A percentile compares a stretch with the other conserved stretches of the same genome.
Evolutionary conservation across 1,284 basidiomycete genomes (phyloP).

Genomic region (Cryptococcus amylolentus): DNA sequence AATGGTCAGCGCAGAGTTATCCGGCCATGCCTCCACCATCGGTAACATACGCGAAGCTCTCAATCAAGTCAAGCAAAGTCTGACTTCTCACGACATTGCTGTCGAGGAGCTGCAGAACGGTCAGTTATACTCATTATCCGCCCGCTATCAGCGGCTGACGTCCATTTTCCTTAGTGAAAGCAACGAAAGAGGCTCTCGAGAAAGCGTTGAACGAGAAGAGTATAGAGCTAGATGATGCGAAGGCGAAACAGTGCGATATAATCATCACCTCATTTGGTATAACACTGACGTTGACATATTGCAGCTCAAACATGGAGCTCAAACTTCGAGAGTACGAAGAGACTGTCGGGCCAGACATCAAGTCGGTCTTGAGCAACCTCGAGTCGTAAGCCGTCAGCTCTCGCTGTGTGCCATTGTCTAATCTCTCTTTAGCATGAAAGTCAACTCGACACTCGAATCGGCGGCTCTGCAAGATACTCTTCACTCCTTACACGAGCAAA

Average conservation of each 20-base stretch:
- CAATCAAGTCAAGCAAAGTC: neutral
- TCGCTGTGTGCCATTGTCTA: no score
- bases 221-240: neutral
- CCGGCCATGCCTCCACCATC: neutral
- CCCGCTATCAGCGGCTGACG: no score
- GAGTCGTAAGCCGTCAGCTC: no score
- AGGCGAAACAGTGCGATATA: no score
- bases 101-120: constrained; percentile 1
- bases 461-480: neutral
- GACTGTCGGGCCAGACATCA: no score
- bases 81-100: neutral
- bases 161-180: no score
- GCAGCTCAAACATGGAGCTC: no score
- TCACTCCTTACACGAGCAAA: neutral
- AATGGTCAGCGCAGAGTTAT: neutral
- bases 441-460: neutral
- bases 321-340: no score
- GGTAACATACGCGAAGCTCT: neutral
- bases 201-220: neutral
- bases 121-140: neutral
- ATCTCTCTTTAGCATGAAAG: neutral
- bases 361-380: no score
- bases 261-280: no score
- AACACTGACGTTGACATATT: no score
- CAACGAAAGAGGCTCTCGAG: neutral